These are phyloP conservation scores for Wakefieldia striispora DNA, from an alignment of 768 basidiomycete species.

Conservation along the genomic window DNA sequence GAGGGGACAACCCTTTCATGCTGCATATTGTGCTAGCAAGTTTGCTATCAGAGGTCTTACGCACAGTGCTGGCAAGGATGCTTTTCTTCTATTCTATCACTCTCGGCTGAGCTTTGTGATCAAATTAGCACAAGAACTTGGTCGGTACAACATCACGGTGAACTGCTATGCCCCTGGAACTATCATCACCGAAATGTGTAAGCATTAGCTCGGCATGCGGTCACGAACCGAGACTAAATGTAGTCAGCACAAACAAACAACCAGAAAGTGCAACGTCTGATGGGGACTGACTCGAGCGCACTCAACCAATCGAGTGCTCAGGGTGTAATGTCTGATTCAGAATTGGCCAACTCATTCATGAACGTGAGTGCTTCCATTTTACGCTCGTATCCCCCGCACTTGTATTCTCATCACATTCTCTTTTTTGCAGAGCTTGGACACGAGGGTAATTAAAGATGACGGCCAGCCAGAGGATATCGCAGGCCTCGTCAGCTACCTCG, in stretches of 20 bases:
- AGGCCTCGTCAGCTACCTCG: conserved; percentile 36
- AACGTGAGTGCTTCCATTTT: conserved; percentile 2
- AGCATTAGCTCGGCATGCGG: background rate
- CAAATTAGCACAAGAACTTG: conserved; percentile 28
- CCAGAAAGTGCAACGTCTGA: no score
- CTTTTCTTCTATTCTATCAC: background rate
- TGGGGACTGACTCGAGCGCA: no score
- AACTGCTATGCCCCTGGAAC: conserved; percentile 41
- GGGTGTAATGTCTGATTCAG: background rate
- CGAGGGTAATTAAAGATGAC: conserved; percentile 3
- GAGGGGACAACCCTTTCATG: background rate
- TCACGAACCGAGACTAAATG: background rate
- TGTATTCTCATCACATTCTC: background rate
- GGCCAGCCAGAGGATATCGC: conserved; percentile 36
- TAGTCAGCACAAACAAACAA: no score
- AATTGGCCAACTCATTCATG: background rate
- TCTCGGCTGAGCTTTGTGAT: background rate
- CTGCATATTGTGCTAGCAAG: conserved; percentile 37
- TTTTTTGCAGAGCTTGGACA: background rate
- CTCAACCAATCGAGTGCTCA: background rate
- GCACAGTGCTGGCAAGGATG: conserved; percentile 34
- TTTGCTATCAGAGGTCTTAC: conserved; percentile 43
- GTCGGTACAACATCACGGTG: conserved; percentile 36
- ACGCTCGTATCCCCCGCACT: no score
- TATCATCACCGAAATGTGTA: conserved; percentile 33